These are phyloP conservation scores for Coemansia erecta DNA, from an alignment of 192 early-diverging fungal genomes.

Conservation along the genomic window DNA sequence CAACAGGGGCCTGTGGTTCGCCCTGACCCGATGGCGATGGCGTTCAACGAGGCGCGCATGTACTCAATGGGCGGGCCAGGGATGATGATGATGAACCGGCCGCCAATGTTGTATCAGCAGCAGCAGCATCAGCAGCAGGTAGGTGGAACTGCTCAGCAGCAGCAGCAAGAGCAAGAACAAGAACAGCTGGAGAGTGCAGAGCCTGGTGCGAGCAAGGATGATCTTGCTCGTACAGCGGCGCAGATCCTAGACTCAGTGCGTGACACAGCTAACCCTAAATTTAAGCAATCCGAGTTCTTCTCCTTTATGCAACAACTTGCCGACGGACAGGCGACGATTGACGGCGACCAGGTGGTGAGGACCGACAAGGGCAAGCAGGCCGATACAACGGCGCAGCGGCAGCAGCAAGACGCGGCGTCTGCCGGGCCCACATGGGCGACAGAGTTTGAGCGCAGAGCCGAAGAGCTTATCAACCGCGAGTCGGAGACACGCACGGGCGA, in stretches of 20 bases:
- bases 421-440: constrained; percentile 65
- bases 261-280: constrained; percentile 84
- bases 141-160: constrained; percentile 47
- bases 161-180: constrained; percentile 13
- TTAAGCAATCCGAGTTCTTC: constrained; percentile 88
- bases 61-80: constrained; percentile 37
- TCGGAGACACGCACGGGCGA: constrained; percentile 20
- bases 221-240: constrained; percentile 78
- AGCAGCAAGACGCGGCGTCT: constrained; percentile 16
- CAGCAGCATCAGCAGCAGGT: constrained; percentile 41
- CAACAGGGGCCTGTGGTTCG: constrained; percentile 20
- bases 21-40: constrained; percentile 52
- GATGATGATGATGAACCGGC: constrained; percentile 30
- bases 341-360: constrained; percentile 77
- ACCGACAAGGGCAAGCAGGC: constrained; percentile 34
- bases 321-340: constrained; percentile 83
- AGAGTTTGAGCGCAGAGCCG: constrained; percentile 64
- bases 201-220: constrained; percentile 46
- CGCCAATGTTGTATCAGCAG: constrained; percentile 20
- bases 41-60: constrained; percentile 66
- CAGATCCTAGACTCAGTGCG: constrained; percentile 76
- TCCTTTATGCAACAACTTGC: constrained; percentile 90
- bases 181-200: too few relatives aligned
- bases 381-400: constrained; percentile 12
- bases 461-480: constrained; percentile 52